Base-by-base conservation (phyloP, 257 asterid genomes). In the Cruciata laevipes region DNA sequence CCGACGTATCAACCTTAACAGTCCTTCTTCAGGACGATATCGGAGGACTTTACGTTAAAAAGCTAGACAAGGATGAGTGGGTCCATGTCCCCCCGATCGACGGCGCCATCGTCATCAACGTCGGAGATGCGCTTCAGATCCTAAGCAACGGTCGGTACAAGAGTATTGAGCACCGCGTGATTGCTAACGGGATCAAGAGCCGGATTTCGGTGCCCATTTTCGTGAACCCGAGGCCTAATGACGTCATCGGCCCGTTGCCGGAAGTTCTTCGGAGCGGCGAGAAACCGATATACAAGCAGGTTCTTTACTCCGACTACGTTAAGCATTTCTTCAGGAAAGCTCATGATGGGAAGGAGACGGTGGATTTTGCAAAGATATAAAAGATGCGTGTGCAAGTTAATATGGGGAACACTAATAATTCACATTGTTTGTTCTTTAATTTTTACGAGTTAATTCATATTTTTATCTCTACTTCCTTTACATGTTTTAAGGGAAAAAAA, bases 271-370 rank as follows among this genome's bases (percentile, higher is more conserved):
- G 25, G 4, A 60, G 25, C 7, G 77, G 79, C 6, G 80, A 74
- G 62, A 63, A 57, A 12, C 70, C 83, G 8, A 38, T 71, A 5
- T 75, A 78, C 64, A 78, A 74, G 67, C 63, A 74, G 11, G 67
- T 78, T 18, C 74, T 74, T 2, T 78, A 78, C 47, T 78, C 82
- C 0, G 82, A 78, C 30, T 78, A 78, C 21, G 82, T 71, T 25
- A 74, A 70, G 60, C 76, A 78, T 74, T 78, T 78, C 76, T 78
- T 73, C 63, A 35, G 74, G 18, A 78, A 78, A 63, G 77, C 79
- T 58, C 79, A 78, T 17, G 76, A 78, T 67, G 82, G 82, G 18
- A 78, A 78, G 63, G 69, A 67, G 59, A 78, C 79, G 0, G 20
- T 74, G n/a, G 82, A 74, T 7, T 74, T 70, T 63, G 82, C 82